Base-by-base conservation (phyloP, 805 yeast genomes). In the Saccharomycopsis fodiens region DNA sequence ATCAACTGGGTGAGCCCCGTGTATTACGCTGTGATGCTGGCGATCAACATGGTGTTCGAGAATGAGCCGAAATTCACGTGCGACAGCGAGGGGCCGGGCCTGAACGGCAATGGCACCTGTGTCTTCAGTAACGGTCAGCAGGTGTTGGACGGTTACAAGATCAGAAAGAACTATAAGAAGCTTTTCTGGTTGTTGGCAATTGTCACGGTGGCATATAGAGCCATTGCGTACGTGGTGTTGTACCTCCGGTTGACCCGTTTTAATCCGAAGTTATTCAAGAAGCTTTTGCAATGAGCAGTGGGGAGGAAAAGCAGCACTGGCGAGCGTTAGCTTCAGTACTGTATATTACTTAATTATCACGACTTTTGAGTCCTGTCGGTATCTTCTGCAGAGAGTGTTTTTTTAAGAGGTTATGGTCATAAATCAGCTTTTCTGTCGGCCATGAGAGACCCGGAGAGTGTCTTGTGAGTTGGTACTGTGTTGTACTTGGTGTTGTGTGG, bases 1-100 rank as follows among this genome's bases (percentile, higher is more conserved):
- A 62, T 84, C 57, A 86, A 85, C 60, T 87, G 78, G 62, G 54
- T 83, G n/a, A 81, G 81, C 43, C 96, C 96, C 2, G 60, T 83
- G 52, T 82, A 82, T 55, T 87, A 83, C 57, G 80, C 79, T 2
- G 82, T 82, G 8, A 73, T 78, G 53, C 64, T 76, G 1, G 59
- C 78, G 39, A 73, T 79, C n/a, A 75, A 82, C 52, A 55, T 78
- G 47, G 82, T 78, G 1, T 79, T 85, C 49, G 69, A 70, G 3
- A 52, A 57, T 22, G 72, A 68, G 27, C 71, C 77, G 50, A 57
- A 55, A 2, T 73, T 84, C 37, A 58, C 68, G 0, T 85, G 94
- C 60, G 56, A 58, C 7, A 68, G 35, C 3, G 39, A 34, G 34
- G 41, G 22, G 13, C 43, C 7, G 13, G 20, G 34, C 36, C 13